A percentile compares a stretch with the other conserved stretches of the same genome.
phyloP scores from a whole-genome alignment of 1,284 basidiomycete species.

The Gymnopus androsaceus region DNA sequence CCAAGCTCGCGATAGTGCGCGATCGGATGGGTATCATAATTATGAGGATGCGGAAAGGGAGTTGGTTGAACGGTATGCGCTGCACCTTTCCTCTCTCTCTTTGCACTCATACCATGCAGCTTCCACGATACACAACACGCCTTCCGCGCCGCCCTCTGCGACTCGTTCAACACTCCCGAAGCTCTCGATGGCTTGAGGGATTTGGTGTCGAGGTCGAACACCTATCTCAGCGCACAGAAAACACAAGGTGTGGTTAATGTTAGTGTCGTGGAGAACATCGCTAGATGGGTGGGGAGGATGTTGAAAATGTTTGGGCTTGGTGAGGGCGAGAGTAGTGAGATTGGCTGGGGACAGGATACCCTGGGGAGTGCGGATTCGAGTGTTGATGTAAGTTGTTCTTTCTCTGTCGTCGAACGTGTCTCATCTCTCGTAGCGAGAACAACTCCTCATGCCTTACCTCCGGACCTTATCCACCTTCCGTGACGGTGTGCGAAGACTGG shows the following conservation, averaged over 20 bases:
- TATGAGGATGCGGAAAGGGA: constrained; percentile 69
- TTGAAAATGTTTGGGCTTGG: constrained; percentile 94
- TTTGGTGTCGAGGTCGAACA: constrained; percentile 85
- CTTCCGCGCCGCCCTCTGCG: constrained; percentile 91
- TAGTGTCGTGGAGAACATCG: constrained; percentile 70
- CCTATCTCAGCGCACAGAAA: constrained; percentile 79
- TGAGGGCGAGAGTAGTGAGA: constrained; percentile 67
- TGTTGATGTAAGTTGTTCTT: constrained; percentile 54
- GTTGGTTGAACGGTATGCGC: constrained; percentile 59
- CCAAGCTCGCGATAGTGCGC: constrained; percentile 50
- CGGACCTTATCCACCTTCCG: constrained; percentile 87
- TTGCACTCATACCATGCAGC: too few species aligned
- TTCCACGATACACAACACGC: constrained; percentile 75
- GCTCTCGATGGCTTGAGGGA: constrained; percentile 82
- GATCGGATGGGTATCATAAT: constrained; percentile 61
- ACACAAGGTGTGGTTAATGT: constrained; percentile 72
- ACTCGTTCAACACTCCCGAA: constrained; percentile 95
- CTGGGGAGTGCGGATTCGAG: constrained; percentile 39
- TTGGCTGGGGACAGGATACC: constrained; percentile 79
- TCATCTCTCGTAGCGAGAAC: constrained; percentile 63
- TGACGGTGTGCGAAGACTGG: constrained; percentile 83
- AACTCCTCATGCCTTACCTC: constrained; percentile 88
- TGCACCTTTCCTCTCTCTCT: background rate
- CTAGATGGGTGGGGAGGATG: constrained; percentile 88
- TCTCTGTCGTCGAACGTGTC: constrained; percentile 14